phyloP scores from a whole-genome alignment of 306 rosid species.

The Canavalia gladiata region DNA sequence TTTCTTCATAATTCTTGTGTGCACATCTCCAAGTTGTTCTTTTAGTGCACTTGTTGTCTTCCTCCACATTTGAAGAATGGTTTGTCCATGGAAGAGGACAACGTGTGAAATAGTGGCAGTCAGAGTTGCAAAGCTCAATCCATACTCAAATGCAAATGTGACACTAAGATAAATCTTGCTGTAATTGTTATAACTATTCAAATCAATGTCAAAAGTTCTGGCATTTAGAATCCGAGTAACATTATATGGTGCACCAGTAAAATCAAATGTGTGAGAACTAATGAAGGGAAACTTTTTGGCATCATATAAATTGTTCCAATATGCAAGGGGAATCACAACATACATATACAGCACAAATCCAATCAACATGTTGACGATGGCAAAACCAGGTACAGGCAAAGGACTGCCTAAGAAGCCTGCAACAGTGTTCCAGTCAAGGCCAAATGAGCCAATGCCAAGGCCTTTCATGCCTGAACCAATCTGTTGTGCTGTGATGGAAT shows the following conservation, averaged over 20 bases:
- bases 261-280: conserved; percentile 73
- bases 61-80: conserved; percentile 60
- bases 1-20: conserved; percentile 79
- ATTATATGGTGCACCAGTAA: conserved; percentile 63
- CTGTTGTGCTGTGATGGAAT: conserved; percentile 83
- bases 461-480: conserved; percentile 82
- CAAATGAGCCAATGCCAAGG: conserved; percentile 82
- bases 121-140: conserved; percentile 81
- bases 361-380: conserved; percentile 60
- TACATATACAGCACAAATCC: conserved; percentile 68
- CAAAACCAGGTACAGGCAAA: conserved; percentile 76
- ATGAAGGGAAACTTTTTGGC: conserved; percentile 84
- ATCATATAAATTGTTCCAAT: conserved; percentile 72
- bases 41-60: conserved; percentile 54
- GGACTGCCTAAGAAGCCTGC: conserved; percentile 81
- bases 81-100: conserved; percentile 78
- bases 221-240: conserved; percentile 61
- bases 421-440: conserved; percentile 82
- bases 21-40: conserved; percentile 61
- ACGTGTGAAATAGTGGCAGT: conserved; percentile 83
- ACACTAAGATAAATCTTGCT: conserved; percentile 80
- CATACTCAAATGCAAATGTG: conserved; percentile 74
- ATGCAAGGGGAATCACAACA: conserved; percentile 62
- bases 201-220: conserved; percentile 60
- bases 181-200: conserved; percentile 58